phyloP scores from a whole-genome alignment of 73 alveolate genomes.

The Paramecium biaurelia region DNA sequence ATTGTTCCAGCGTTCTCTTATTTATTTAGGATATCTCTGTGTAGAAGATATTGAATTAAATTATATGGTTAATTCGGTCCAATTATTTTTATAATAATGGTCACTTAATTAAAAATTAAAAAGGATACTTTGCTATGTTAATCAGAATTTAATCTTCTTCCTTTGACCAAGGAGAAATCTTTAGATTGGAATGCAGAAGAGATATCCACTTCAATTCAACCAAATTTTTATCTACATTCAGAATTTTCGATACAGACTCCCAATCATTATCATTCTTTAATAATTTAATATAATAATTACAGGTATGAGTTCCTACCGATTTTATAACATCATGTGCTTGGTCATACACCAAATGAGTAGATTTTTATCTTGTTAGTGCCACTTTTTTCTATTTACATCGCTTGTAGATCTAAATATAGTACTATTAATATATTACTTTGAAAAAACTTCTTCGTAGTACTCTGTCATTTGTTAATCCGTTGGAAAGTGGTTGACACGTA shows the following conservation, averaged over 20 bases:
- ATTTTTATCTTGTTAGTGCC: constrained; percentile 22
- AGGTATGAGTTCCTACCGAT: not conserved
- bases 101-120: not conserved
- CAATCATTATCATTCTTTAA: not conserved
- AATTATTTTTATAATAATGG: not conserved
- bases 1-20: constrained; percentile 43
- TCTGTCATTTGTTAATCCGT: not conserved
- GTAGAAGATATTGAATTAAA: not conserved
- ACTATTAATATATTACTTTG: not conserved
- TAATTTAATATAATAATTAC: not conserved
- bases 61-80: constrained; percentile 40
- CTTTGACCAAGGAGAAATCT: not conserved
- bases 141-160: constrained; percentile 10
- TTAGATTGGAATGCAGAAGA: not conserved
- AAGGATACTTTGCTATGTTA: not conserved
- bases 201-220: constrained; percentile 26
- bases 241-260: not conserved
- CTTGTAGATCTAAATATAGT: constrained; percentile 24
- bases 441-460: not conserved
- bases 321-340: not conserved
- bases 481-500: not conserved
- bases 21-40: constrained; percentile 20
- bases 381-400: not conserved
- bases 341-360: not conserved
- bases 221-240: not conserved